Evolutionary conservation across 805 yeast genomes (phyloP), one percentile per base, ranked within the genome.

Genomic region (Candida vartiovaarae): DNA sequence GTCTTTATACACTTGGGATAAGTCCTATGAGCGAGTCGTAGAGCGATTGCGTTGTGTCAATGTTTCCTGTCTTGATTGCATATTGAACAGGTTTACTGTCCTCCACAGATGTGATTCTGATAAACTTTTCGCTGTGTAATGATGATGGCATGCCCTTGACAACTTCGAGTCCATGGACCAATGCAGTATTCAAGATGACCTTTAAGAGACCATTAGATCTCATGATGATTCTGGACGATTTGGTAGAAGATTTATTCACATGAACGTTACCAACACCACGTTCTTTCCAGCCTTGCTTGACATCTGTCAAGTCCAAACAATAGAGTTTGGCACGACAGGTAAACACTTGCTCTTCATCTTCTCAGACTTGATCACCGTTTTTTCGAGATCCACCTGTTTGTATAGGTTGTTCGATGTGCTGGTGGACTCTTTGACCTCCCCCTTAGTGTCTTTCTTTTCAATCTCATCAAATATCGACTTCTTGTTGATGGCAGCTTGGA

Each of bases 191-290:
- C 50, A 93, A 68, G 26, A 91, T 79, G 8, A 93, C 91, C 50
- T 88, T 78, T 48, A 88, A 70, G 15, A 87, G 75, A 3, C 95
- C 95, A 47, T 85, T 86, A 4, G 95, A 82, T 60, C 99, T 78
- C 96, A 93, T 89, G 5, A 93, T 82, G 8, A 93, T 61, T 53
- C 99, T 76, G 0, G 82, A 72, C 41, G 82, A 71, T 43, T 50
- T 51, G 2, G 38, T 45, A 5, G 44, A 47, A 29, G 48, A 48
- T 38, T 64, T 62, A 62, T 93, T 91, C 26, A 93, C 74, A 59
- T 87, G 95, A n/a, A 93, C 65, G 4, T 78, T 74, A 3, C 99
- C 99, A 35, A 84, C 72, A 25, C 99, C 99, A 57, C 93, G 78
- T 64, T 93, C 99, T 61, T 87, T 93, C 99, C 99, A 93, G 2